phyloP scores from a whole-genome alignment of 129 eudicot genomes.

The Flaveria robusta region DNA sequence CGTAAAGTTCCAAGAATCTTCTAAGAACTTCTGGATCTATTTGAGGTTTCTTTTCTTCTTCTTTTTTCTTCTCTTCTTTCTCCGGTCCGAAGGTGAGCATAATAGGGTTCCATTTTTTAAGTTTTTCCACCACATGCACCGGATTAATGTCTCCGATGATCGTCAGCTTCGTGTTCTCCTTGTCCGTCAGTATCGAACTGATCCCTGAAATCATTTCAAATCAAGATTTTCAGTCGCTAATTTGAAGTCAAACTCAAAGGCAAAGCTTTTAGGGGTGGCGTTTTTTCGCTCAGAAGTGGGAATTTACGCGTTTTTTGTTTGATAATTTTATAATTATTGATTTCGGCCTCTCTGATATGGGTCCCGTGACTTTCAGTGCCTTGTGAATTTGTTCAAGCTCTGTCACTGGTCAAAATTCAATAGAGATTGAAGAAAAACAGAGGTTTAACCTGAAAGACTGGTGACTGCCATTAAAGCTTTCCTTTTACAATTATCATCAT shows the following conservation, averaged over 20 bases:
- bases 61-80: slow-evolving; percentile 23
- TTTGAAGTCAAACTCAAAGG: not conserved
- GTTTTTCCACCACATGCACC: slow-evolving; percentile 15
- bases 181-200: slow-evolving; percentile 28
- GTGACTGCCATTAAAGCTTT: not conserved
- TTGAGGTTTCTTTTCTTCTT: not conserved
- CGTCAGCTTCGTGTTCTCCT: slow-evolving; percentile 36
- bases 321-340: no score
- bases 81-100: slow-evolving; percentile 41
- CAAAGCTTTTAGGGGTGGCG: no score
- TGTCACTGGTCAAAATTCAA: no score
- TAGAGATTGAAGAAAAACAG: not conserved
- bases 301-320: no score
- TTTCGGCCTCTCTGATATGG: no score
- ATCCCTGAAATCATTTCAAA: not conserved
- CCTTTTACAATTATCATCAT: not conserved
- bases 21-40: no score
- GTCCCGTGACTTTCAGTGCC: no score
- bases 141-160: slow-evolving; percentile 44
- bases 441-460: not conserved
- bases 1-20: no score
- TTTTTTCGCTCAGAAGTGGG: no score
- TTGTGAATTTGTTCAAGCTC: no score
- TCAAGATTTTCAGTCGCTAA: not conserved
- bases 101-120: slow-evolving; percentile 24